Evolutionary conservation across 148 eudicot species (phyloP).

Genomic region (Simmondsia chinensis): DNA sequence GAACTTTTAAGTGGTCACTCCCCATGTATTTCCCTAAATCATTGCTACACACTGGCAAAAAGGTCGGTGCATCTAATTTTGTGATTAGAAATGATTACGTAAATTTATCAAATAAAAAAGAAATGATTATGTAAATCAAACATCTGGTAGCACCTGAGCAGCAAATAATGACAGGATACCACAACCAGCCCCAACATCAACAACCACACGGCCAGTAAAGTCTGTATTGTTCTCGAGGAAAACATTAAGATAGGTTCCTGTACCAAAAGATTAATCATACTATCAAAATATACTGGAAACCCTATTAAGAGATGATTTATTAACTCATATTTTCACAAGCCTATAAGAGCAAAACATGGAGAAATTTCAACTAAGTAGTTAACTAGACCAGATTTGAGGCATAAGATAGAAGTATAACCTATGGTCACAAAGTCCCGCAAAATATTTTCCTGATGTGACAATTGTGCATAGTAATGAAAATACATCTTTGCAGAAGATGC

Average conservation of each 20-base stretch:
- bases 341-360: no score
- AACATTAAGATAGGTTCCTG: constrained; percentile 94
- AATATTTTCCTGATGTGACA: constrained; percentile 97
- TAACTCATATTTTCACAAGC: no score
- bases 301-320: no score
- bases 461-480: constrained; percentile 91
- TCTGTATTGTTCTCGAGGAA: constrained; percentile 86
- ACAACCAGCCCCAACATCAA: constrained; percentile 99
- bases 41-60: no score
- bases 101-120: no score
- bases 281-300: not conserved
- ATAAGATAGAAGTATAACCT: constrained; percentile 36
- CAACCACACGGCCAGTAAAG: constrained; percentile 80
- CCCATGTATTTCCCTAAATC: no score
- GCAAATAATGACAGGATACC: constrained; percentile 95
- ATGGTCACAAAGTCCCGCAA: constrained; percentile 97
- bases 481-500: constrained; percentile 94
- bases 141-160: constrained; percentile 57
- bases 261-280: constrained; percentile 4
- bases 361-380: no score
- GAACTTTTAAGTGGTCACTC: no score
- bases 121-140: not conserved
- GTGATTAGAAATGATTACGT: no score
- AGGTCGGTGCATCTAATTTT: no score
- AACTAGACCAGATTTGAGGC: constrained; percentile 1